Evolutionary conservation across 495 filamentous ascomycete genomes (phyloP), one percentile per base, ranked within the genome.

Genomic region (Penicillium soppii): DNA sequence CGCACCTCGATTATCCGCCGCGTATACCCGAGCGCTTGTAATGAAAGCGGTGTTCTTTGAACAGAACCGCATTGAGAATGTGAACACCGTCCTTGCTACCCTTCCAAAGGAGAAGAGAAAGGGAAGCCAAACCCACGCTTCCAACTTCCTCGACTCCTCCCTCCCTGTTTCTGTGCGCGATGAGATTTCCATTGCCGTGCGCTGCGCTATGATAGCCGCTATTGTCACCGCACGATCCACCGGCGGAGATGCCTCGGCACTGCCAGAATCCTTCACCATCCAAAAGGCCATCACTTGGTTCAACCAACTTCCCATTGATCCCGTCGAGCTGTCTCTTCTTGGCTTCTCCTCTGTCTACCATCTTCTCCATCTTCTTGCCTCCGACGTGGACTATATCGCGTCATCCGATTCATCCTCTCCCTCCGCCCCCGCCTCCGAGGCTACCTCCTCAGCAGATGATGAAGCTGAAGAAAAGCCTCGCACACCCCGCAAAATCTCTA

Each of bases 171-270:
- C 73, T 8, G 74, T 83, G 15, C 74, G 81, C 5, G 75, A 79
- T 2, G 89, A 92, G 56, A 80, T 90, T 19, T 76, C 76, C 13
- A 78, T 88, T 52, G 84, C 90, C 3, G 81, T 95, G 8, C 82
- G 85, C 17, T 90, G 90, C 52, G 89, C 91, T 7, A 92, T 91
- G 81, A 86, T 87, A 41, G 82, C 89, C 10, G 79, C 86, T 9
- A 80, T 92, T 32, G 74, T 91, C 15, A 69, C 65, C 1, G 66
- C 70, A 6, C 61, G 68, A 37, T 62, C 66, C 12, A 61, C 62
- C 0, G 64, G 67, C 0, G 64, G 67, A n/a, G 68, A 73, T 26
- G 64, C 53, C 6, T 60, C 59, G 51, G 74, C 9, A 66, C 70
- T 12, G 43, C 66, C 4, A 3, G 47, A 49, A 29, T 68, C 63